Evolutionary conservation across 345 rosid species (phyloP).

Genomic region (Abelmoschus esculentus): DNA sequence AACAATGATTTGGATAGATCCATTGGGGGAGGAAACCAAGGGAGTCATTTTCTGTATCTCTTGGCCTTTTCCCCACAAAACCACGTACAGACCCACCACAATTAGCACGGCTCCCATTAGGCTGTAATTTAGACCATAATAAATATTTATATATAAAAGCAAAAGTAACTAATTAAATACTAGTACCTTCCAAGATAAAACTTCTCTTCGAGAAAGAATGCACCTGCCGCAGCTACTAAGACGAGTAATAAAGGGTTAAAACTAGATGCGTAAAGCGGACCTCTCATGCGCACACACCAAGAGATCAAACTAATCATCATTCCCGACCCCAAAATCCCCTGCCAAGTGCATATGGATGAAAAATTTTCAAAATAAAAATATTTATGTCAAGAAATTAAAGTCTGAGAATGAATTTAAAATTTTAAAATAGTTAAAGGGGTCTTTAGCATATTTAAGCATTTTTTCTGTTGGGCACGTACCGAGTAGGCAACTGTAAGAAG

Average conservation of each 20-base stretch:
- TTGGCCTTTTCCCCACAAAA: constrained; percentile 47
- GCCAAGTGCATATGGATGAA: not conserved
- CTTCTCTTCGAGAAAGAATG: constrained; percentile 7
- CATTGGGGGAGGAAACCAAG: no score
- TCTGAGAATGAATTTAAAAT: no score
- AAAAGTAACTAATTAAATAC: no score
- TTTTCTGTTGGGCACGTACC: constrained; percentile 15
- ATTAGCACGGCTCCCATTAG: constrained; percentile 39
- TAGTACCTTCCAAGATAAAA: constrained; percentile 3
- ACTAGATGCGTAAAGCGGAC: not conserved
- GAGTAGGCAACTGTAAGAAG: constrained; percentile 32
- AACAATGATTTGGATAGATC: not conserved
- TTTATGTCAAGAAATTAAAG: no score
- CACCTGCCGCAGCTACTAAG: not conserved
- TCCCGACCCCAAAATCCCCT: constrained; percentile 2
- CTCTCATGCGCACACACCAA: constrained; percentile 6
- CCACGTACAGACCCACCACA: constrained; percentile 37
- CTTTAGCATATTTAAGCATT: no score
- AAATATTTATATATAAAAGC: not conserved
- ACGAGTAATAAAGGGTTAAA: constrained; percentile 1
- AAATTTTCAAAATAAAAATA: no score
- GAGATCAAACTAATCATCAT: not conserved
- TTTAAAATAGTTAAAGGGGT: no score
- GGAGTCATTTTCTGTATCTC: constrained; percentile 23
- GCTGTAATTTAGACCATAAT: constrained; percentile 20